Percentiles rank a stretch among this genome's conserved stretches.
Evolutionary conservation across 768 basidiomycete genomes (phyloP).

Genomic region (Lactifluus volemus): DNA sequence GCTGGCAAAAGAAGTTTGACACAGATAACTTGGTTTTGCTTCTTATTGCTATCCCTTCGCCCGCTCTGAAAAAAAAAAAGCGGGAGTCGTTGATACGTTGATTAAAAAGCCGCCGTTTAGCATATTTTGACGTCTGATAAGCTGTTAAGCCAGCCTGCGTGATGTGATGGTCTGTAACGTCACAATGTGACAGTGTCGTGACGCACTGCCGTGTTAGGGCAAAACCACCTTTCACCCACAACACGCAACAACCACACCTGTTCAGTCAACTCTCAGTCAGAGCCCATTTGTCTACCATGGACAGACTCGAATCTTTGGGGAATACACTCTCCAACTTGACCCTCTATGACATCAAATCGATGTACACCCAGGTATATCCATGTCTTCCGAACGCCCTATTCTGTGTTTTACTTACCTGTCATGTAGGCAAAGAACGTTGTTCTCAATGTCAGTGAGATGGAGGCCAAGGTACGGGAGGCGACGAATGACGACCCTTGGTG

Average conservation of each 20-base stretch:
- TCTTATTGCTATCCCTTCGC: no score
- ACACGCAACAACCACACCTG: neutral
- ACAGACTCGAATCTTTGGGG: conserved; percentile 67
- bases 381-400: neutral
- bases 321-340: conserved; percentile 74
- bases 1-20: no score
- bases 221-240: neutral
- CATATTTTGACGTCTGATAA: no score
- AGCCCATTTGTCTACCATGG: conserved; percentile 45
- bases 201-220: neutral
- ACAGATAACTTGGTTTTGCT: no score
- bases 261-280: neutral
- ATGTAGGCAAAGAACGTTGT: conserved; percentile 89
- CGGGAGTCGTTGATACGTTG: no score
- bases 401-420: neutral
- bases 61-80: no score
- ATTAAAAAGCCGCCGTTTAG: no score
- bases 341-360: conserved; percentile 87
- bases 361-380: conserved; percentile 82
- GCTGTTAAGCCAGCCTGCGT: neutral
- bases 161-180: neutral
- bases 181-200: neutral
- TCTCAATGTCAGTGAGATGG: conserved; percentile 93
- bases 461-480: conserved; percentile 92
- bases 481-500: conserved; percentile 99